Conservation (phyloP, 257 asterid species). For the Anisodus acutangulus region DNA sequence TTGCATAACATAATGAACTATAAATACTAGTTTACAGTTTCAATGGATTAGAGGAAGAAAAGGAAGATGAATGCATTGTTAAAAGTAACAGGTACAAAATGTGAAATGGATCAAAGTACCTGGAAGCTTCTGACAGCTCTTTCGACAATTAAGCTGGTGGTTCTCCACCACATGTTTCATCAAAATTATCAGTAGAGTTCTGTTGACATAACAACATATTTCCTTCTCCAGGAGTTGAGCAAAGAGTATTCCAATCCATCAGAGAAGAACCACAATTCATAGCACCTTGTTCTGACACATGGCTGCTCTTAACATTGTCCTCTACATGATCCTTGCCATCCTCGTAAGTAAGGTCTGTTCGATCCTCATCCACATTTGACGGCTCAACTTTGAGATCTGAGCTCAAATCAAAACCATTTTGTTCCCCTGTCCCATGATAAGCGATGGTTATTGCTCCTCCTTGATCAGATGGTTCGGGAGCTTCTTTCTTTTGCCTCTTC, state of each 20-base stretch:
- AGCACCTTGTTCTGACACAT: conserved; percentile 47
- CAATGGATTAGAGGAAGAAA: background rate
- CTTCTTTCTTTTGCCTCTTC: conserved; percentile 93
- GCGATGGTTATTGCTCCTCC: conserved; percentile 67
- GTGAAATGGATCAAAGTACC: conserved; percentile 28
- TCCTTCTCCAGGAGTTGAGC: conserved; percentile 53
- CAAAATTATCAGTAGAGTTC: conserved; percentile 78
- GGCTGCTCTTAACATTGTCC: conserved; percentile 53
- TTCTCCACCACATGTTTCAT: conserved; percentile 63
- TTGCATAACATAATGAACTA: background rate
- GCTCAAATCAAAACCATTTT: conserved; percentile 60
- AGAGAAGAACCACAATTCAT: conserved; percentile 43
- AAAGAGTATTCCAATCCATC: conserved; percentile 51
- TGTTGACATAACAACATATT: conserved; percentile 75
- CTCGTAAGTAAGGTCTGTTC: conserved; percentile 51
- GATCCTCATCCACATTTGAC: conserved; percentile 58
- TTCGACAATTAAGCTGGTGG: conserved; percentile 48
- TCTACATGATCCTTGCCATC: conserved; percentile 58
- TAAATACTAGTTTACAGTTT: conserved; percentile 16
- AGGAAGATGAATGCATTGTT: background rate
- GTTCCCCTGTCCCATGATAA: conserved; percentile 55
- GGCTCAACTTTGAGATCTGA: conserved; percentile 75
- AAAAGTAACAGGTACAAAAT: background rate
- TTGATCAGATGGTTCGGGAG: conserved; percentile 69
- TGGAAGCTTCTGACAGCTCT: conserved; percentile 24